A percentile compares a stretch with the other conserved stretches of the same genome.
Conservation (phyloP, 2,329 filamentous ascomycete genomes). For the Escovopsis sp. region DNA sequence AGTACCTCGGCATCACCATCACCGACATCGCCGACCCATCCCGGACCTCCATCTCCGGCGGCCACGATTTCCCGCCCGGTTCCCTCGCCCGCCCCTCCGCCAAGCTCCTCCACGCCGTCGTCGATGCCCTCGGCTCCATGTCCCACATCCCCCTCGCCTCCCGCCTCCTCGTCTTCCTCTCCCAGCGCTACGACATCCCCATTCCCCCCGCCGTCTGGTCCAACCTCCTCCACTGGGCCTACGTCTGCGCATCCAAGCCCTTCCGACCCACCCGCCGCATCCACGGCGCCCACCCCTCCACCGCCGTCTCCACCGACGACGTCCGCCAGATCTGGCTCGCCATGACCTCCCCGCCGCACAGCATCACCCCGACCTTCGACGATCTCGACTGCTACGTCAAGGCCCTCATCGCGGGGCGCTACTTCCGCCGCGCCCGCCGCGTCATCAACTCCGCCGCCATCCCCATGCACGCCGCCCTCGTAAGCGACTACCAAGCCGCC, state of each 20-base stretch:
- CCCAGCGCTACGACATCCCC: conserved; percentile 38
- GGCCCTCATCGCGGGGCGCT: conserved; percentile 17
- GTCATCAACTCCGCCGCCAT: conserved; percentile 25
- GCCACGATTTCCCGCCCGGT: conserved; percentile 25
- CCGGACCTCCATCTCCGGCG: conserved; percentile 14
- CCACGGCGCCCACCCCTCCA: conserved; percentile 13
- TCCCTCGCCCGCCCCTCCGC: conserved; percentile 43
- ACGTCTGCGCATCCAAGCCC: conserved; percentile 33
- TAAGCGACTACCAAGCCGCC: conserved; percentile 12
- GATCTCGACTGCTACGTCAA: conserved; percentile 35
- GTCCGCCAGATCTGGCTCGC: conserved; percentile 39
- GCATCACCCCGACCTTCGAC: conserved; percentile 38
- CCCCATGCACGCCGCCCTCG: conserved; percentile 19
- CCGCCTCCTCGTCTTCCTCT: conserved; percentile 46
- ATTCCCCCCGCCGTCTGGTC: conserved; percentile 47
- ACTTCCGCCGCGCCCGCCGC: conserved; percentile 16
- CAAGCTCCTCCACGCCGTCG: conserved; percentile 47
- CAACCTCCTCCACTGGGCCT: conserved; percentile 52
- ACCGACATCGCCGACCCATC: conserved; percentile 7
- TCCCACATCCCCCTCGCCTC: conserved; percentile 44
- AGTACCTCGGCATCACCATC: conserved; percentile 17
- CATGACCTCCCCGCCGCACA: conserved; percentile 44
- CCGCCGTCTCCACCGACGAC: conserved; percentile 24
- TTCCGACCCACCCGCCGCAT: conserved; percentile 21
- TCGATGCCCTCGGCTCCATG: conserved; percentile 52